Evolutionary conservation across 2,329 filamentous ascomycete species (phyloP).

Genomic region (Pseudocercospora musae): DNA sequence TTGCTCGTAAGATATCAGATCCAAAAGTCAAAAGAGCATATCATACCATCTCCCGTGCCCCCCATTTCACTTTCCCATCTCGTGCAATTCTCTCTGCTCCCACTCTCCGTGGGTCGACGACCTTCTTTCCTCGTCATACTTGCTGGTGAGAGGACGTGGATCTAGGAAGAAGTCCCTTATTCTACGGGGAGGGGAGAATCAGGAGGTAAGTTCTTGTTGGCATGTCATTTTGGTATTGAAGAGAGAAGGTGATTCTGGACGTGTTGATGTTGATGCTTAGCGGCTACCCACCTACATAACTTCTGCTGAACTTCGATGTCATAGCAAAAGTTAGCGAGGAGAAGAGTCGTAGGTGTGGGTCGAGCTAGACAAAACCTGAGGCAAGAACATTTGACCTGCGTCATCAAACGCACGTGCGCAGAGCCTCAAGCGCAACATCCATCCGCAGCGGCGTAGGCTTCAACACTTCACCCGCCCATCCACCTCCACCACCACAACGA

Average conservation of each 20-base stretch:
- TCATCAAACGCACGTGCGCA: neutral
- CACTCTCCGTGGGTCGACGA: conserved; percentile 62
- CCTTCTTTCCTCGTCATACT: conserved; percentile 60
- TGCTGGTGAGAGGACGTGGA: conserved; percentile 60
- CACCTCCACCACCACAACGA: conserved; percentile 40
- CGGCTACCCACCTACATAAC: too few species aligned
- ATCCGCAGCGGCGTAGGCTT: neutral
- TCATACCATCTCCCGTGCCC: too few species aligned
- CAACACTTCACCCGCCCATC: neutral
- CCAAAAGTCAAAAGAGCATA: too few species aligned
- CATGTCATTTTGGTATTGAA: conserved; percentile 16
- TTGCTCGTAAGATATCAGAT: too few species aligned
- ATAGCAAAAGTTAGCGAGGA: neutral
- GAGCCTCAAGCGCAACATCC: neutral
- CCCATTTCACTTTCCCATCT: conserved; percentile 54
- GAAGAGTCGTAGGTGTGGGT: neutral
- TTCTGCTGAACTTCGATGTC: neutral
- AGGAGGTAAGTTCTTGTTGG: conserved; percentile 40
- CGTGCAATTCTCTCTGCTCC: conserved; percentile 57
- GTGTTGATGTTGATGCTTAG: neutral
- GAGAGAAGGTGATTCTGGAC: neutral
- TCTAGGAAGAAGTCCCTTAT: conserved; percentile 58
- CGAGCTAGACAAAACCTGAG: neutral
- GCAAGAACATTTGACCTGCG: neutral
- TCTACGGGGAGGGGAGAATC: conserved; percentile 37